Conservation (phyloP, 345 rosid genomes). For the Carallia pectinifolia region DNA sequence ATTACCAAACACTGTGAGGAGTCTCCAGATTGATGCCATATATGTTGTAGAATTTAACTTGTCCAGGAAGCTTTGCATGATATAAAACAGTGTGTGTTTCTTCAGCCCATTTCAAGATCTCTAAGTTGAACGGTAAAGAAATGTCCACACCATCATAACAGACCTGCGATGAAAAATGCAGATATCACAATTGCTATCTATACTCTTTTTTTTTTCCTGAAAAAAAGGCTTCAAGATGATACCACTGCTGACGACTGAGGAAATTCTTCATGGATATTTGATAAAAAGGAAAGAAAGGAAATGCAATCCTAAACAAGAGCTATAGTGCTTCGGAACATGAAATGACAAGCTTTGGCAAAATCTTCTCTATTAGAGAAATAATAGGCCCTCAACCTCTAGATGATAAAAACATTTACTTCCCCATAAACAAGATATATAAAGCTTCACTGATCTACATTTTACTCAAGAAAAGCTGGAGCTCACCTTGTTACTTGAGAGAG, state of each 20-base stretch:
- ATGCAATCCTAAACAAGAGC: neutral
- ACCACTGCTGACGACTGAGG: neutral
- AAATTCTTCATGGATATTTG: neutral
- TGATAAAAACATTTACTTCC: neutral
- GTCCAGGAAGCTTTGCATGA: constrained; percentile 68
- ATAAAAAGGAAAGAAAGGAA: neutral
- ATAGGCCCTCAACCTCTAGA: neutral
- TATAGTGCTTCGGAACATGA: neutral
- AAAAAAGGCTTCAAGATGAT: neutral
- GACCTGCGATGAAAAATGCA: constrained; percentile 39
- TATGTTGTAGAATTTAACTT: constrained; percentile 90
- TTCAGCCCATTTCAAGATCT: constrained; percentile 82
- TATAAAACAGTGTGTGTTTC: constrained; percentile 55
- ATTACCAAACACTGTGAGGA: constrained; percentile 90
- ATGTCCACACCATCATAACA: constrained; percentile 56
- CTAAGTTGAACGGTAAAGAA: constrained; percentile 79
- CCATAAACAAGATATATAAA: neutral
- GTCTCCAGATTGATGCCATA: constrained; percentile 83
- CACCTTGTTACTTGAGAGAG: constrained; percentile 73
- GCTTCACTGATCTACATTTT: neutral
- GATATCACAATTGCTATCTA: neutral
- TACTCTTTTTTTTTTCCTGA: neutral
- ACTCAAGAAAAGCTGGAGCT: constrained; percentile 26
- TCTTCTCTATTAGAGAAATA: neutral
- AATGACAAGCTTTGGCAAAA: neutral